Conservation (phyloP, 441 rosid species). For the Adansonia madagascariensis region DNA sequence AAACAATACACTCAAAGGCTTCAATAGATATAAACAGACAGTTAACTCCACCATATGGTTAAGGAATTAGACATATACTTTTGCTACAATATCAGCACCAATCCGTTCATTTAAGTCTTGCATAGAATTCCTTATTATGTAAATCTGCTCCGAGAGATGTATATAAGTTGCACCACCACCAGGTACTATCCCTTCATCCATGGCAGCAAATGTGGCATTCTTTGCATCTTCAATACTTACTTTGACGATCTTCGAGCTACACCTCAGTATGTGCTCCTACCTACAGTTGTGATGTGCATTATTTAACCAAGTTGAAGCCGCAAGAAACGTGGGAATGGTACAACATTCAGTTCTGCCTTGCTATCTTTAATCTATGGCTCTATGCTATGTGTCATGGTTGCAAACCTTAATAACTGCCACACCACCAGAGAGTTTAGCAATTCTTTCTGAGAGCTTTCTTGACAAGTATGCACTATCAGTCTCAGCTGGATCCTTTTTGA, state of each 20-base stretch:
- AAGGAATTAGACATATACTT: conserved; percentile 37
- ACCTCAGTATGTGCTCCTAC: conserved; percentile 86
- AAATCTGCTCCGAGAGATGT: conserved; percentile 63
- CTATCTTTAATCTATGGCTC: background rate
- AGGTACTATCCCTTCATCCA: conserved; percentile 87
- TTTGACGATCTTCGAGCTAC: conserved; percentile 85
- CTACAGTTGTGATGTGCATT: conserved; percentile 38
- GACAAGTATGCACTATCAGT: conserved; percentile 59
- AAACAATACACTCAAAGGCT: background rate
- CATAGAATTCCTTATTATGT: conserved; percentile 50
- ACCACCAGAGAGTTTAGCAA: conserved; percentile 80
- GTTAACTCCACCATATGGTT: background rate
- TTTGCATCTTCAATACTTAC: conserved; percentile 86
- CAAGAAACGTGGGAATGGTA: background rate
- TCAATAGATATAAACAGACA: background rate
- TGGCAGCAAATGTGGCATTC: conserved; percentile 86
- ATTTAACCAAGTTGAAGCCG: conserved; percentile 15
- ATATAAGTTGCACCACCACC: conserved; percentile 80
- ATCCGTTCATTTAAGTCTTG: conserved; percentile 66
- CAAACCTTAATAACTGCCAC: conserved; percentile 84
- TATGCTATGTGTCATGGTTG: background rate
- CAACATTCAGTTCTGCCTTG: conserved; percentile 5
- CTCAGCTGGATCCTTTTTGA: conserved; percentile 84
- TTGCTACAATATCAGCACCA: conserved; percentile 71
- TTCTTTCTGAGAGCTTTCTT: conserved; percentile 78